Evolutionary conservation across 495 filamentous ascomycete genomes (phyloP), one percentile per base, ranked within the genome.

Genomic region (Neurospora hispaniola): DNA sequence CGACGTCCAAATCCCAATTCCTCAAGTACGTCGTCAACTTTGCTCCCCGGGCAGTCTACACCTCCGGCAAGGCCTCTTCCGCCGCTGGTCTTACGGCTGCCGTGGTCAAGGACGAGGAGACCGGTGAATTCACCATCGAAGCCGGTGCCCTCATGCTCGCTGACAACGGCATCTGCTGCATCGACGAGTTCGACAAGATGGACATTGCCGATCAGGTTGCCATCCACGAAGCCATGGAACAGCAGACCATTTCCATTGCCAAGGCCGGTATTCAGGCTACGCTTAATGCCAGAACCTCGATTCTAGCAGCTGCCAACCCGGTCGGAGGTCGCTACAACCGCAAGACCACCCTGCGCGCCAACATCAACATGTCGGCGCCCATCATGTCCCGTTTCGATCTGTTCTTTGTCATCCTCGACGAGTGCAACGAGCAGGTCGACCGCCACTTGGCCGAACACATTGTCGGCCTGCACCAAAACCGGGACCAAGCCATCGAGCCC

Each of bases 151-250:
- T 99, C 70, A 99, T 99, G 96, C 86, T 99, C 40, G 96, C 96
- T 39, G 95, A 96, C 84, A 97, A 92, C 79, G 96, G 96, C 75
- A 95, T 98, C 80, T 99, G 96, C 82, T 93, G 93, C 74, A 99
- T 99, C 79, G 96, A 99, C 80, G 96, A 99, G 77, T 99, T 99
- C 79, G 96, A 99, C 86, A 99, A 98, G 84, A 99, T 99, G 96
- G 96, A 99, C 78, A 93, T 99, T 70, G 88, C 84, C 69, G 96
- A 99, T 82, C 96, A 99, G 84, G 96, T 99, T 68, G 96, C 96
- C 75, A 98, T 99, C 81, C 96, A 99, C 88, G 96, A 99, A 88
- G 96, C 96, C 71, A 99, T 99, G 96, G 96, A 99, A 87, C 96
- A 99, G 83, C 96, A 99, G 84, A 99, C 96, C 23, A 99, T 99